Conservation (phyloP, 768 basidiomycete species). For the Macrolepiota fuliginosa region DNA sequence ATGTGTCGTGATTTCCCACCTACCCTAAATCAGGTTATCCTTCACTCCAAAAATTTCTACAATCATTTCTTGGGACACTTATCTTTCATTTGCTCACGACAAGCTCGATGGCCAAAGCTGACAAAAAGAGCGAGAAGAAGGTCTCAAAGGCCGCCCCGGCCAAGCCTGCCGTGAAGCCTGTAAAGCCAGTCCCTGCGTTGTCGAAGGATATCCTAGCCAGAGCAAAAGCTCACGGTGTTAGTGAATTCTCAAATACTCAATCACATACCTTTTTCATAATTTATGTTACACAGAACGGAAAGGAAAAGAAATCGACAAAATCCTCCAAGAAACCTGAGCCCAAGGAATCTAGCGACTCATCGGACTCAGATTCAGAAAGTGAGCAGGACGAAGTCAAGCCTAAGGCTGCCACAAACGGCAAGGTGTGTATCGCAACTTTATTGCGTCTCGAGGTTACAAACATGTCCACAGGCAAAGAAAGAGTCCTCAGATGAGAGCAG, state of each 20-base stretch:
- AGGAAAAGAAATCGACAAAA: slow-evolving; percentile 24
- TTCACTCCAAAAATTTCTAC: slow-evolving; percentile 25
- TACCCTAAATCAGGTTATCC: slow-evolving; percentile 30
- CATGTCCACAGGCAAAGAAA: slow-evolving; percentile 22
- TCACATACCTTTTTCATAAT: background rate
- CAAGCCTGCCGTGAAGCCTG: slow-evolving; percentile 17
- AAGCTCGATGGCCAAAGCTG: slow-evolving; percentile 42
- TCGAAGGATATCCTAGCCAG: slow-evolving; percentile 23
- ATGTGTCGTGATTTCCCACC: slow-evolving; percentile 17
- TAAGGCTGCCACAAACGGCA: slow-evolving; percentile 26
- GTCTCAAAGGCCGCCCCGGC: slow-evolving; percentile 24
- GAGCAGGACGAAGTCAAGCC: slow-evolving; percentile 25
- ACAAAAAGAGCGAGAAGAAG: slow-evolving; percentile 46
- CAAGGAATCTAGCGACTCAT: slow-evolving; percentile 23
- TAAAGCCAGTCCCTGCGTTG: slow-evolving; percentile 17
- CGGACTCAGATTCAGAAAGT: slow-evolving; percentile 28
- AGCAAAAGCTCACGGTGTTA: slow-evolving; percentile 30
- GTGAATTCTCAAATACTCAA: background rate
- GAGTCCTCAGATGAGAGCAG: slow-evolving; percentile 44
- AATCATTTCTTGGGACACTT: slow-evolving; percentile 14
- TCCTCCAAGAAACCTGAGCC: slow-evolving; percentile 23
- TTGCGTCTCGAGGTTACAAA: slow-evolving; percentile 22
- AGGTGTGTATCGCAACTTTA: slow-evolving; percentile 6
- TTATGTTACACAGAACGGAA: background rate
- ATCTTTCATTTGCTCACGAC: slow-evolving; percentile 17